phyloP scores from a whole-genome alignment of 2,329 filamentous ascomycete species.

The Alternaria brassicae region DNA sequence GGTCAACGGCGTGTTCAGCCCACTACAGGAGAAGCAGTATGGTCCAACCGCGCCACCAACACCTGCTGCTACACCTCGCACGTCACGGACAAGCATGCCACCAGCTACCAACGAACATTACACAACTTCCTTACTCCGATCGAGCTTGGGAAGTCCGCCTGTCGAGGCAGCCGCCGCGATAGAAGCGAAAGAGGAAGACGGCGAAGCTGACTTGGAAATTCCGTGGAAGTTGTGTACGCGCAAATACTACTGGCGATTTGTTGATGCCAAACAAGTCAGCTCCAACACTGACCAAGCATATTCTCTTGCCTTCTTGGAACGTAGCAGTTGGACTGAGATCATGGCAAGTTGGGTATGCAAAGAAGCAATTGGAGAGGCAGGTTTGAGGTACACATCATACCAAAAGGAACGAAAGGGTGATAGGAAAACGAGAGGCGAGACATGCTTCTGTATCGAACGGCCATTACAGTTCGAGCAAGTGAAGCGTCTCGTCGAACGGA shows the following conservation, averaged over 20 bases:
- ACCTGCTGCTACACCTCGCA: slow-evolving; percentile 35
- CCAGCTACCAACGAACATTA: slow-evolving; percentile 15
- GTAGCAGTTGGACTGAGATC: slow-evolving; percentile 47
- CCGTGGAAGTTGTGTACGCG: slow-evolving; percentile 47
- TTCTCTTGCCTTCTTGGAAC: slow-evolving; percentile 38
- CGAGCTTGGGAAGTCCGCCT: slow-evolving; percentile 37
- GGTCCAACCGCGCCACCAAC: slow-evolving; percentile 36
- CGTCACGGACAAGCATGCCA: slow-evolving; percentile 25
- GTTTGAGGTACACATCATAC: slow-evolving; percentile 38
- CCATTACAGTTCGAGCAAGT: slow-evolving; percentile 47
- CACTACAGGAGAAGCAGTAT: slow-evolving; percentile 25
- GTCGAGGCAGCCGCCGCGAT: slow-evolving; percentile 42
- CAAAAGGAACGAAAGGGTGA: slow-evolving; percentile 44
- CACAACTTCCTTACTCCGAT: slow-evolving; percentile 33
- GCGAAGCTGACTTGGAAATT: slow-evolving; percentile 43
- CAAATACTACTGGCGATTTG: slow-evolving; percentile 45
- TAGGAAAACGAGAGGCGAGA: slow-evolving; percentile 44
- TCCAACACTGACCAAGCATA: slow-evolving; percentile 39
- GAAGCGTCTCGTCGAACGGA: slow-evolving; percentile 48
- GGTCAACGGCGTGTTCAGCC: slow-evolving; percentile 29
- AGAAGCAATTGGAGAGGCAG: slow-evolving; percentile 47
- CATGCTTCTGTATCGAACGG: slow-evolving; percentile 45
- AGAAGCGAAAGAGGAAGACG: slow-evolving; percentile 42
- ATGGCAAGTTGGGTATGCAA: slow-evolving; percentile 49
- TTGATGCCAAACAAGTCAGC: slow-evolving; percentile 42